phyloP scores from a whole-genome alignment of 1,139 yeast species.

The Suhomyces panamericanus region DNA sequence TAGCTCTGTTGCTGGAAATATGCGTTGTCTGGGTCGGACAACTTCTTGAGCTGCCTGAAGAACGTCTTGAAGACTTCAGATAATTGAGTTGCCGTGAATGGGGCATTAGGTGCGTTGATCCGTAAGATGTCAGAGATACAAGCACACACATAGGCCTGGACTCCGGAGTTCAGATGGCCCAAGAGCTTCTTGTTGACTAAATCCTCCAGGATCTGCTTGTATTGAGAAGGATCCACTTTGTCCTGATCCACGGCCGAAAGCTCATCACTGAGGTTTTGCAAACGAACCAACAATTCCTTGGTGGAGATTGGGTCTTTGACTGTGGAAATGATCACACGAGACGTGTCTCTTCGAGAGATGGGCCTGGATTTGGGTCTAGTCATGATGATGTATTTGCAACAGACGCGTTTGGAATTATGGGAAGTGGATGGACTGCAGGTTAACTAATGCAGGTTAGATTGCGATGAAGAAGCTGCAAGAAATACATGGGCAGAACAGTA shows the following conservation, averaged over 20 bases:
- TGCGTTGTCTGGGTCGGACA: constrained; percentile 61
- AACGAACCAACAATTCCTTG: constrained; percentile 51
- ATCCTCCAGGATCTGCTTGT: constrained; percentile 50
- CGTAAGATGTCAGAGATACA: constrained; percentile 76
- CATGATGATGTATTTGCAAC: constrained; percentile 7
- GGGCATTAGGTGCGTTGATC: constrained; percentile 89
- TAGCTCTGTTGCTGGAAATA: constrained; percentile 68
- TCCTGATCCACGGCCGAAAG: constrained; percentile 65
- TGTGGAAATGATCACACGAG: constrained; percentile 49
- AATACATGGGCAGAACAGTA: too few species aligned
- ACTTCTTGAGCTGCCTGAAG: constrained; percentile 58
- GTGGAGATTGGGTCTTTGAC: constrained; percentile 56
- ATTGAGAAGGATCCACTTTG: constrained; percentile 44
- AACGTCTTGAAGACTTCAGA: constrained; percentile 63
- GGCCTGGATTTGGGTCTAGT: constrained; percentile 5
- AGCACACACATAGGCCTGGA: constrained; percentile 71
- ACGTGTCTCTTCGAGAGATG: constrained; percentile 37
- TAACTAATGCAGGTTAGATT: not conserved
- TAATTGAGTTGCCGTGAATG: constrained; percentile 66
- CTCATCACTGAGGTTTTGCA: constrained; percentile 57
- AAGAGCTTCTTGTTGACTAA: constrained; percentile 60
- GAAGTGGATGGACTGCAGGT: not conserved
- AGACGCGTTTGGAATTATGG: constrained; percentile 6
- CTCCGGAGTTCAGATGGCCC: constrained; percentile 64
- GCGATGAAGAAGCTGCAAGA: not conserved